Percentiles rank a stretch among this genome's conserved stretches.
These are phyloP conservation scores for Echinochloa phyllopogon DNA, from an alignment of 176 grass and related monocot species.

Conservation along the genomic window DNA sequence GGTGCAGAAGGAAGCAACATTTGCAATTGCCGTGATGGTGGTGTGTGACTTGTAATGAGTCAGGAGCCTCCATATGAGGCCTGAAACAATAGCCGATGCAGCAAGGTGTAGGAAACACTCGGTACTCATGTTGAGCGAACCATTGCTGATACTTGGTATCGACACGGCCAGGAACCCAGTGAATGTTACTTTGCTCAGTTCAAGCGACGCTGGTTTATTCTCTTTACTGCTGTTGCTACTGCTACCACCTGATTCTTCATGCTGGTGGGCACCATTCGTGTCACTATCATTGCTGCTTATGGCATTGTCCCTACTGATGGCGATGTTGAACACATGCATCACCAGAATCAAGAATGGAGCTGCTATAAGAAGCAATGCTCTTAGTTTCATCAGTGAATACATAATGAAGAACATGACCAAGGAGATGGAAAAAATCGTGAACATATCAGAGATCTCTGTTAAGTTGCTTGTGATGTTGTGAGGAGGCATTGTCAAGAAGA, in stretches of 20 bases:
- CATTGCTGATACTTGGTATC: not conserved
- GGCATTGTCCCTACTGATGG: no score
- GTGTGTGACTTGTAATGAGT: not conserved
- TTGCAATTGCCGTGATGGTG: not conserved
- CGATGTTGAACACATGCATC: not conserved
- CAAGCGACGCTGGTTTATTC: not conserved
- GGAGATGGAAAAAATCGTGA: not conserved
- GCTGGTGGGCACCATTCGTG: no score
- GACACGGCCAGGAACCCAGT: not conserved
- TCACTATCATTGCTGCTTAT: no score
- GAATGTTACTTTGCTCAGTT: not conserved
- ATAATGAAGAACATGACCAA: not conserved
- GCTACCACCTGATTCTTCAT: no score
- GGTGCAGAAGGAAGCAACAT: not conserved
- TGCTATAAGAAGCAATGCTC: not conserved
- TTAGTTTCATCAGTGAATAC: not conserved
- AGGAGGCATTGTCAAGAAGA: not conserved
- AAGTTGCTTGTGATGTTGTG: not conserved
- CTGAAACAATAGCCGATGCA: not conserved
- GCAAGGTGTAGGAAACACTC: not conserved
- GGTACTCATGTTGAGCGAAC: not conserved
- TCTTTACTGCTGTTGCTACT: no score
- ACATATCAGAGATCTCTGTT: not conserved
- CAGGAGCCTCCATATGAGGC: not conserved
- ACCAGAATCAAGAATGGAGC: not conserved